Evolutionary conservation across 2,329 filamentous ascomycete genomes (phyloP).

Genomic region (Pseudonectria foliicola): DNA sequence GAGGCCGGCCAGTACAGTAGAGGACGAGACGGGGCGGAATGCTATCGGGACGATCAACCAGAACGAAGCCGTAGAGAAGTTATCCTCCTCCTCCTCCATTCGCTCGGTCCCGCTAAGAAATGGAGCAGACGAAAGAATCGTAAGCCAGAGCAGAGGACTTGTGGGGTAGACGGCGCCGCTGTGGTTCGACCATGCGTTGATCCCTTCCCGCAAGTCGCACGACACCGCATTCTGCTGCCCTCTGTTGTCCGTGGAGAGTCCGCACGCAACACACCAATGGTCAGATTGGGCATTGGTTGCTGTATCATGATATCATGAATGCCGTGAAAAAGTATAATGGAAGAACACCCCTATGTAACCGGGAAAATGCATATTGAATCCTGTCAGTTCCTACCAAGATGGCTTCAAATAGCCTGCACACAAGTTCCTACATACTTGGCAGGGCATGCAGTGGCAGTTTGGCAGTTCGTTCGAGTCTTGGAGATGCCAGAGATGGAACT

Average conservation of each 20-base stretch:
- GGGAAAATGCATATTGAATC: no score
- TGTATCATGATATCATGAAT: slow-evolving; percentile 29
- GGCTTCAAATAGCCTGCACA: no score
- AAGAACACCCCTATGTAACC: no score
- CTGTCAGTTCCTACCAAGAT: no score
- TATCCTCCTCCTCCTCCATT: no score
- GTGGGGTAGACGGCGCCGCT: slow-evolving; percentile 13
- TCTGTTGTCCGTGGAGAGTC: slow-evolving; percentile 4
- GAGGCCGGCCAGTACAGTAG: slow-evolving; percentile 12
- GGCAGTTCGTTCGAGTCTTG: no score
- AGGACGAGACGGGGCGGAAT: no score
- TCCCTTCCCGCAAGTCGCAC: slow-evolving; percentile 18
- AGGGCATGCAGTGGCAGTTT: no score
- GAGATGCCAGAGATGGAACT: no score
- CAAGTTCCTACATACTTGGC: no score
- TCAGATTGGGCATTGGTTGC: slow-evolving; percentile 11
- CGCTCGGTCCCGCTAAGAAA: slow-evolving; percentile 5
- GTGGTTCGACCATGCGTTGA: slow-evolving; percentile 22
- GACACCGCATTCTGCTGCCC: slow-evolving; percentile 15
- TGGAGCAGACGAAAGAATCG: slow-evolving; percentile 6
- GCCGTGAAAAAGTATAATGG: neutral
- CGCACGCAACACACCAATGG: slow-evolving; percentile 8
- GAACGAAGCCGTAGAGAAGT: no score
- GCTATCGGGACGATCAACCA: no score
- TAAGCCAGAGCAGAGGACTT: slow-evolving; percentile 7